Percentiles rank a stretch among this genome's conserved stretches.
Conservation (phyloP, 2,329 filamentous ascomycete species). For the Bipolaris sorokiniana region DNA sequence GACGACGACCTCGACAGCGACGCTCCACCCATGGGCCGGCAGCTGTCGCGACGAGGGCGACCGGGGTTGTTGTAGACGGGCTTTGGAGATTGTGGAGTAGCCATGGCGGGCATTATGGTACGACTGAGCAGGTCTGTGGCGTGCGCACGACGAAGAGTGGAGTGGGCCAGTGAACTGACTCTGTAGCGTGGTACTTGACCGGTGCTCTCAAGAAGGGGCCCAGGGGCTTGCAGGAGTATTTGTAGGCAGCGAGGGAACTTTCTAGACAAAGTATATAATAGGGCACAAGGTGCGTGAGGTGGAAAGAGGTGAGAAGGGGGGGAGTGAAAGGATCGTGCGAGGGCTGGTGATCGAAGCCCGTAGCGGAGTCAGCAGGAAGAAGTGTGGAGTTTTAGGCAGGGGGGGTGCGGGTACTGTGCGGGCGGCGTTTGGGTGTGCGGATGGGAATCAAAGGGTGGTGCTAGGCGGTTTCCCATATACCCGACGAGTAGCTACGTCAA, state of each 20-base stretch:
- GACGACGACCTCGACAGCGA: conserved; percentile 31
- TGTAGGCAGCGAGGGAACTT: conserved; percentile 25
- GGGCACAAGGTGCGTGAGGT: conserved; percentile 10
- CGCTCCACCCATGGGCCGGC: conserved; percentile 36
- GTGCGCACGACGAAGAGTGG: conserved; percentile 11
- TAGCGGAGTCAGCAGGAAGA: conserved; percentile 32
- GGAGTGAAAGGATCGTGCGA: conserved; percentile 28
- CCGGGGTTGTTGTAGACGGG: conserved; percentile 31
- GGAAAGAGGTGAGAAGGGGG: conserved; percentile 14
- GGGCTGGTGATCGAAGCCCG: conserved; percentile 33
- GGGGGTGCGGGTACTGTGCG: conserved; percentile 15
- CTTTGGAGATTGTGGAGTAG: conserved; percentile 25
- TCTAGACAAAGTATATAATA: conserved; percentile 17
- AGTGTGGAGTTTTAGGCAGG: conserved; percentile 31
- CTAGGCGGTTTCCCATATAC: conserved; percentile 27
- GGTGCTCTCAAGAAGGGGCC: conserved; percentile 17
- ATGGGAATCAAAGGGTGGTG: conserved; percentile 22
- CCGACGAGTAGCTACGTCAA: conserved; percentile 26
- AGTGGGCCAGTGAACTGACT: conserved; percentile 10
- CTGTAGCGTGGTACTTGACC: conserved; percentile 9
- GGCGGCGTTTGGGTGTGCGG: conserved; percentile 9
- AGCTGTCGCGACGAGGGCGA: conserved; percentile 33
- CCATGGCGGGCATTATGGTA: conserved; percentile 26
- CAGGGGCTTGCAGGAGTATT: conserved; percentile 24
- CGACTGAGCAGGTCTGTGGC: conserved; percentile 8